Percentiles rank a stretch among this genome's conserved stretches.
Evolutionary conservation across 2,329 filamentous ascomycete species (phyloP).

Genomic region (Albifimbria verrucaria): DNA sequence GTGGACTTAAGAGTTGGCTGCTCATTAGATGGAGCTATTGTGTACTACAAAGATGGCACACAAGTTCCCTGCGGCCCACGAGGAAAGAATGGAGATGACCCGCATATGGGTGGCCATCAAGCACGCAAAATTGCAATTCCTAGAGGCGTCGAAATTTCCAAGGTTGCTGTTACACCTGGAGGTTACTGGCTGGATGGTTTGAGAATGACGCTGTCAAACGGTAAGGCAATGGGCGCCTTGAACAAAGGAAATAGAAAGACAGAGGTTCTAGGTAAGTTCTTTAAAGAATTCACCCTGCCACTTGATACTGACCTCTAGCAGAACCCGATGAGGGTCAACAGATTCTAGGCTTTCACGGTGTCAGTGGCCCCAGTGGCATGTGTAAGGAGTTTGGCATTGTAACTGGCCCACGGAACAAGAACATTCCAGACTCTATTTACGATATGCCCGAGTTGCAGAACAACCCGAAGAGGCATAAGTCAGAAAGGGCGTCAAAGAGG

Average conservation of each 20-base stretch:
- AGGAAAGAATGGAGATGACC: slow-evolving; percentile 7
- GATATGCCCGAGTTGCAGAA: slow-evolving; percentile 40
- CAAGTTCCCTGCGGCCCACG: slow-evolving; percentile 38
- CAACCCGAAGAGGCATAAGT: slow-evolving; percentile 4
- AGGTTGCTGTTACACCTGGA: slow-evolving; percentile 22
- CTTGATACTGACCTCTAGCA: slow-evolving; percentile 14
- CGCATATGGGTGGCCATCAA: slow-evolving; percentile 26
- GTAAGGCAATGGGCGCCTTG: slow-evolving; percentile 15
- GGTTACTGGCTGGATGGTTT: slow-evolving; percentile 13
- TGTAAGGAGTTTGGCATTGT: slow-evolving; percentile 45
- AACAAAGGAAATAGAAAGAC: slow-evolving; percentile 6
- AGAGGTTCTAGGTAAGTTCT: slow-evolving; percentile 10
- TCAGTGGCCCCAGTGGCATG: slow-evolving; percentile 22
- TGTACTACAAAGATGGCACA: slow-evolving; percentile 42
- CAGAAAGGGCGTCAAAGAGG: not conserved
- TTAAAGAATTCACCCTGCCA: not conserved
- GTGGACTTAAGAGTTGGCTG: slow-evolving; percentile 43
- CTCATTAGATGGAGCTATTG: slow-evolving; percentile 40
- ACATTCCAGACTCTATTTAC: slow-evolving; percentile 37
- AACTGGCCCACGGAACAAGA: slow-evolving; percentile 35
- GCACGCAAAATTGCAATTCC: slow-evolving; percentile 19
- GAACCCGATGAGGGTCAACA: slow-evolving; percentile 29
- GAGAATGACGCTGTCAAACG: slow-evolving; percentile 18
- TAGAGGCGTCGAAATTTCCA: slow-evolving; percentile 22
- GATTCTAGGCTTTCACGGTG: slow-evolving; percentile 45